Evolutionary conservation across 352 stramenopile genomes (phyloP), one percentile per base, ranked within the genome.

Genomic region (Pythium monospermum): DNA sequence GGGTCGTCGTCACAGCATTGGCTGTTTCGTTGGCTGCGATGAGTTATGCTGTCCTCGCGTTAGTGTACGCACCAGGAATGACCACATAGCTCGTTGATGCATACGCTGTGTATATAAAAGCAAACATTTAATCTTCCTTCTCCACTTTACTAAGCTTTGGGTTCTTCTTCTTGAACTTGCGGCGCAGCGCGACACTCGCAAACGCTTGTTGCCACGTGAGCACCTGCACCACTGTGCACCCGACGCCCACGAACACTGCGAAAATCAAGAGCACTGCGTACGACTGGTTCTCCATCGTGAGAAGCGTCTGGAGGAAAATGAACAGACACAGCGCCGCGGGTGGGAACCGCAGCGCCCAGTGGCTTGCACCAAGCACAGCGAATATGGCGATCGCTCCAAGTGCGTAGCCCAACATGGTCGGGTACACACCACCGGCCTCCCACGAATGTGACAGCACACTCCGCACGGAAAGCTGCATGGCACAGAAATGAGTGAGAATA

Each of bases 191-290:
- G 13, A 84, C 28, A 49, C 73, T 65, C 15, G 73, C 67, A n/a
- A 71, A 75, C 37, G 76, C 69, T n/a, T 79, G 58, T 18, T 76
- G 49, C 55, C 77, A 73, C 27, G 75, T 82, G 6, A 60, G 41
- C 32, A 83, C 51, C 43, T 87, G 77, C 26, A 83, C 60, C 47
- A 76, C 83, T 15, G 75, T 85, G 39, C 75, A 89, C 22, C 60
- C 67, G 13, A 71, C 55, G 30, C 77, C 77, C 3, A 68, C 71
- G 35, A 67, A n/a, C 19, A 39, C 55, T 8, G 73, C 63, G 25
- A 83, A 46, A n/a, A 55, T 55, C 19, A 85, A 53, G n/a, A 80
- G 48, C 1, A 61, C 23, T 3, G 39, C 48, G 21, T 59, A 64
- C 16, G 59, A 31, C 10, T 66, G 6, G 37, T 66, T 73, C 45